Base-by-base conservation (phyloP, 78 protist genomes). In the Cavenderia fasciculata region DNA sequence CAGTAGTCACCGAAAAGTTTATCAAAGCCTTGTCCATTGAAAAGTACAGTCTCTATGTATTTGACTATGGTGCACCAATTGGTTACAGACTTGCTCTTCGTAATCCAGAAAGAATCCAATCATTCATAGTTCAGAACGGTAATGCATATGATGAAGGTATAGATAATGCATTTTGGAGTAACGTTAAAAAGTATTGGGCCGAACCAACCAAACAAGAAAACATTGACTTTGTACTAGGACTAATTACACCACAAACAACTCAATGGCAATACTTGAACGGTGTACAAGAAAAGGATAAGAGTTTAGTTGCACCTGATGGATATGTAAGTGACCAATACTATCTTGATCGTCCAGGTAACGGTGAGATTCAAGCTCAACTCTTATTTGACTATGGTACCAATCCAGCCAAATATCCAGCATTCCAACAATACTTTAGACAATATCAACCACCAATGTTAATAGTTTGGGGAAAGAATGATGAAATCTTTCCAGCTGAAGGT, bases 21-120 rank as follows among this genome's bases (percentile, higher is more conserved):
- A 18, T 59, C 4, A 36, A 59, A 12, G 66, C 66, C 4, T 8
- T 59, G 16, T 10, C 6, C 4, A 7, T 59, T 4, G 10, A 59
- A 6, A 59, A 31, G 10, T 59, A 29, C 38, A 16, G 29, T 4
- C n/a, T 59, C 66, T 59, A 59, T 59, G 66, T 59, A 23, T 59
- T 59, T 25, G 66, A 59, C 10, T 59, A 59, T 59, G 66, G 66
- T 29, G 66, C 66, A 31, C 66, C 66, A 59, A 18, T 59, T 59
- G 66, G 66, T 29, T 59, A 59, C 31, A 29, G 66, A 29, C 38
- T 59, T 23, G 66, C 66, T 29, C 5, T 31, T n/a, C 41, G 41
- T 12, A 10, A 59, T 4, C 66, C 66, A 31, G 66, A 59, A 4
- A 6, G 66, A 23, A 59, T 59, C 10, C 6, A 5, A 29, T 29